Evolutionary conservation across 495 filamentous ascomycete species (phyloP).

Genomic region (Daldinia loculata): DNA sequence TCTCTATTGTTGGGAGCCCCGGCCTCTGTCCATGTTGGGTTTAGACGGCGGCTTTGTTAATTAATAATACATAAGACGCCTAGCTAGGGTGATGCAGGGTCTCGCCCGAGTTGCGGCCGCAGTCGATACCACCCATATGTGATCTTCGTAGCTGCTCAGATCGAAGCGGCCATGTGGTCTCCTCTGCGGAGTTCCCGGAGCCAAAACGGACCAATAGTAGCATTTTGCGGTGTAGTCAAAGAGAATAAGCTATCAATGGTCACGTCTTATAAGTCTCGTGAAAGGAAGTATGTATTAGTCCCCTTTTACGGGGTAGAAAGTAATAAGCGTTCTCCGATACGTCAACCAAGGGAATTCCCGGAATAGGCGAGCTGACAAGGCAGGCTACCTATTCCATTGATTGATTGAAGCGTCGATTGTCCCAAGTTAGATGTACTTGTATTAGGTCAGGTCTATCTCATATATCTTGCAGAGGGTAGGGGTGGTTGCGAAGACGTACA

Average conservation of each 20-base stretch:
- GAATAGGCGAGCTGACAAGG: conserved; percentile 3
- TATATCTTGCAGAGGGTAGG: conserved; percentile 13
- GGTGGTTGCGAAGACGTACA: conserved; percentile 4
- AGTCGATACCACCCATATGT: conserved; percentile 13
- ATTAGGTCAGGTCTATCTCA: conserved; percentile 4
- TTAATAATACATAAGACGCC: conserved; percentile 1
- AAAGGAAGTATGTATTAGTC: background rate
- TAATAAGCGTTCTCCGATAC: background rate
- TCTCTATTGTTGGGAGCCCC: conserved; percentile 23
- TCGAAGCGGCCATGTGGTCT: conserved; percentile 20
- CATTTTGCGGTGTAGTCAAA: conserved; percentile 10
- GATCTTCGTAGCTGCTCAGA: conserved; percentile 9
- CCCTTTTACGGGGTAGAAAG: background rate
- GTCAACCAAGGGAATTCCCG: conserved; percentile 25
- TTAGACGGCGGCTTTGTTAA: conserved; percentile 12
- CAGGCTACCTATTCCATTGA: background rate
- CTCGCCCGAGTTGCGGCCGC: conserved; percentile 25
- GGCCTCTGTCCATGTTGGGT: conserved; percentile 9
- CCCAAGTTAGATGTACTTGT: conserved; percentile 7
- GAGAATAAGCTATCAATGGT: background rate
- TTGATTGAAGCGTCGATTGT: conserved; percentile 11
- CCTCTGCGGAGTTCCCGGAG: conserved; percentile 17
- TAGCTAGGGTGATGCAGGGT: conserved; percentile 22
- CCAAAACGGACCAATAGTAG: conserved; percentile 12
- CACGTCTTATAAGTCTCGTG: background rate